Percentiles rank a stretch among this genome's conserved stretches.
phyloP scores from a whole-genome alignment of 1,284 basidiomycete genomes.

The Moesziomyces antarcticus region DNA sequence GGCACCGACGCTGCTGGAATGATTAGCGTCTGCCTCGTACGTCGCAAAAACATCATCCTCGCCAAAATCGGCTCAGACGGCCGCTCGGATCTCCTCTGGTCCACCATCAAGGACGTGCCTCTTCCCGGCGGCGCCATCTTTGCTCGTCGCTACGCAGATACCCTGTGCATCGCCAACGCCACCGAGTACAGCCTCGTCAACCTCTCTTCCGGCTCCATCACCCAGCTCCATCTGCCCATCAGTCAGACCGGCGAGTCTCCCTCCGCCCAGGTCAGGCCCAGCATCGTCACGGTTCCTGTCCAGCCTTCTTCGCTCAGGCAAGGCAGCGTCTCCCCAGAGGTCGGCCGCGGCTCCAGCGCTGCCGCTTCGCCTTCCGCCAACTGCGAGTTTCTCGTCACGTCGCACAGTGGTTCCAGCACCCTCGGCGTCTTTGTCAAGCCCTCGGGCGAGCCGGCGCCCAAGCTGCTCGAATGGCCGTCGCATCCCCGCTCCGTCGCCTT shows the following conservation, averaged over 20 bases:
- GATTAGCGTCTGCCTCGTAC: constrained; percentile 60
- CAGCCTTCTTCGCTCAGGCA: constrained; percentile 3
- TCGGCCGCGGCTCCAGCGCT: constrained; percentile 1
- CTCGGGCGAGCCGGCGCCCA: constrained; percentile 62
- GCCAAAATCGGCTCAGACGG: constrained; percentile 50
- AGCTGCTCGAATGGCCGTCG: constrained; percentile 64
- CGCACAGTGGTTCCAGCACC: constrained; percentile 58
- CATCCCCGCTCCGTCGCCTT: constrained; percentile 62
- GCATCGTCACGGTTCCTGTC: constrained; percentile 54
- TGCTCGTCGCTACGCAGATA: constrained; percentile 55
- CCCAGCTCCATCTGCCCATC: constrained; percentile 63
- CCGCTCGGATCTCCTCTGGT: constrained; percentile 50
- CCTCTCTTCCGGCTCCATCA: constrained; percentile 45
- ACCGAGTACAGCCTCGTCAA: constrained; percentile 62
- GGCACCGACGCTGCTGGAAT: constrained; percentile 46
- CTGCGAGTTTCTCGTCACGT: constrained; percentile 64
- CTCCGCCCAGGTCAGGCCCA: constrained; percentile 59
- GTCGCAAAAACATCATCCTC: constrained; percentile 57
- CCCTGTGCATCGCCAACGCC: constrained; percentile 61
- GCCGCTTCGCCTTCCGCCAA: constrained; percentile 4
- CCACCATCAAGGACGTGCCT: constrained; percentile 53
- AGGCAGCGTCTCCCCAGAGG: constrained; percentile 16
- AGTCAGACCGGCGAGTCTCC: constrained; percentile 58
- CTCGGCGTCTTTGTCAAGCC: constrained; percentile 63
- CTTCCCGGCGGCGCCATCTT: constrained; percentile 61